Evolutionary conservation across 768 basidiomycete genomes (phyloP).

Genomic region (Sistotremastrum niveocremeum): DNA sequence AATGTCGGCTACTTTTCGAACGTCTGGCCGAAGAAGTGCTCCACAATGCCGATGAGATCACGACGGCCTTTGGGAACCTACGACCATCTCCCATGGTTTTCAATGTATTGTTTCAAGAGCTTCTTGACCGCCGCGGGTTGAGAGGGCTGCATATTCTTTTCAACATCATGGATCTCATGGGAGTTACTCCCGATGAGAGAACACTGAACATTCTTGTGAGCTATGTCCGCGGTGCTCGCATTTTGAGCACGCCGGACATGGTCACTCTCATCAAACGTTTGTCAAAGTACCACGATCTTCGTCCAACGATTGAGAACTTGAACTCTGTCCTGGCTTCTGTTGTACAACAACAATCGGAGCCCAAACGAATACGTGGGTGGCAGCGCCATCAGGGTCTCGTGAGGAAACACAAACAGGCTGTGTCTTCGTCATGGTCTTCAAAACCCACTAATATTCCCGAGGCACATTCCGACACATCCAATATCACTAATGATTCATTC

Average conservation of each 20-base stretch:
- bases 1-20: conserved; percentile 9
- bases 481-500: too few relatives aligned
- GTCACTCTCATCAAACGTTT: too few relatives aligned
- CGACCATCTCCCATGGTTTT: conserved; percentile 31
- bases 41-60: not conserved
- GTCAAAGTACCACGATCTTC: too few relatives aligned
- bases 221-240: conserved; percentile 20
- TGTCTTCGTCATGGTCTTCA: not conserved
- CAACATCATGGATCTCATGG: conserved; percentile 38
- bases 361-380: too few relatives aligned
- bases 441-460: not conserved
- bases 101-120: conserved; percentile 45
- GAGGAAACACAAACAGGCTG: too few relatives aligned
- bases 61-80: conserved; percentile 3
- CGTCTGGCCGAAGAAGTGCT: conserved; percentile 17
- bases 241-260: too few relatives aligned
- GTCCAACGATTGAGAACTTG: too few relatives aligned
- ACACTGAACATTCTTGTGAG: conserved; percentile 45
- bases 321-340: too few relatives aligned
- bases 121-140: conserved; percentile 37
- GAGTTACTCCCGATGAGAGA: conserved; percentile 35
- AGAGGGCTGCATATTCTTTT: conserved; percentile 31
- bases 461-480: too few relatives aligned
- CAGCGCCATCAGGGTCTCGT: too few relatives aligned
- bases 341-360: too few relatives aligned